A percentile compares a stretch with the other conserved stretches of the same genome.
Evolutionary conservation across 2,329 filamentous ascomycete species (phyloP).

Genomic region (Lasiodiplodia hormozganensis): DNA sequence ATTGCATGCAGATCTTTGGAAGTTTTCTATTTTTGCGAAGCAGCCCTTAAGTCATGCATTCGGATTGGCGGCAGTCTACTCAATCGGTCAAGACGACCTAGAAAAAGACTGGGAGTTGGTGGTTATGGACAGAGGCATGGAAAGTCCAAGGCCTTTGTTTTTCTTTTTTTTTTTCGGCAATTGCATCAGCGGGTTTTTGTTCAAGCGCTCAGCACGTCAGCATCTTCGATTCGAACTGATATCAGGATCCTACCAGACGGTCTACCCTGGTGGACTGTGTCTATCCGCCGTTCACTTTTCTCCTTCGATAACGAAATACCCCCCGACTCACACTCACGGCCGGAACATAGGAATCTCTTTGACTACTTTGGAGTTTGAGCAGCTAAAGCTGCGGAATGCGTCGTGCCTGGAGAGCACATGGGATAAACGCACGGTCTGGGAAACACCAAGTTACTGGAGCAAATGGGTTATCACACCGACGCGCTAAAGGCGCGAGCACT

Average conservation of each 20-base stretch:
- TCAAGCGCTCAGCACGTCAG: constrained; percentile 12
- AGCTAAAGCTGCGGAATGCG: constrained; percentile 1
- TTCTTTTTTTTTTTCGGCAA: constrained; percentile 16
- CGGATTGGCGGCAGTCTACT: constrained; percentile 11
- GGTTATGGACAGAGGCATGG: constrained; percentile 15
- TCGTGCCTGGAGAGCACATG: constrained; percentile 19
- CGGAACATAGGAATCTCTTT: constrained; percentile 22
- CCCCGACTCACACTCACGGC: constrained; percentile 10
- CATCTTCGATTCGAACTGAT: constrained; percentile 13
- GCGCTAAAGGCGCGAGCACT: background rate
- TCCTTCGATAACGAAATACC: constrained; percentile 22
- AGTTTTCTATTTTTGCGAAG: background rate
- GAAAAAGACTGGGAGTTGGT: constrained; percentile 24
- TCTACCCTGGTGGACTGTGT: background rate
- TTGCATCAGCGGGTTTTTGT: constrained; percentile 22
- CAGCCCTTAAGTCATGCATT: background rate
- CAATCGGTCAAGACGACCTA: constrained; percentile 3
- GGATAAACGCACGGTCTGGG: constrained; percentile 1
- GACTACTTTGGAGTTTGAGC: constrained; percentile 18
- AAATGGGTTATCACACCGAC: background rate
- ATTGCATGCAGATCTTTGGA: background rate
- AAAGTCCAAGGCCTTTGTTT: constrained; percentile 16
- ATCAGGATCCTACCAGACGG: background rate
- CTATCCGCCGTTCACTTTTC: background rate
- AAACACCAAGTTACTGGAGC: background rate